Conservation (phyloP, 2,329 filamentous ascomycete species). For the Ustulina deusta region DNA sequence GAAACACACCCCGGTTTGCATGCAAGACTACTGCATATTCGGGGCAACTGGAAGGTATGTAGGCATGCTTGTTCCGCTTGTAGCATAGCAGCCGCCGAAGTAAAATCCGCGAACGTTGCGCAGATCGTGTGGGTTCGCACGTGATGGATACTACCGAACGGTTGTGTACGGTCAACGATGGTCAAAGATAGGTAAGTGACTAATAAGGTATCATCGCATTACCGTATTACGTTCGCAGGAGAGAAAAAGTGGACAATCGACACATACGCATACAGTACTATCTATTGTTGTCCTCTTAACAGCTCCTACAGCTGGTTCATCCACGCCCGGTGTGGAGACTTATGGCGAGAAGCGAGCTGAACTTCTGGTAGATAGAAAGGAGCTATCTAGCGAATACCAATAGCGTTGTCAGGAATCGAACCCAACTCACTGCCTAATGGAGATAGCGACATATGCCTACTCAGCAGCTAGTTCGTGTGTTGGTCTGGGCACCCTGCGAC, state of each 20-base stretch:
- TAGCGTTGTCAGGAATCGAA: too few relatives aligned
- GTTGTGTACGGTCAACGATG: too few relatives aligned
- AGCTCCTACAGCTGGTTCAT: background rate
- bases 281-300: too few relatives aligned
- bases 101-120: constrained; percentile 1
- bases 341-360: constrained; percentile 11
- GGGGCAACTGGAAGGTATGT: background rate
- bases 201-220: constrained; percentile 18
- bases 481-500: background rate
- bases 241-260: too few relatives aligned
- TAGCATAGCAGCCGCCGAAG: constrained; percentile 1
- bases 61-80: constrained; percentile 1
- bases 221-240: constrained; percentile 27
- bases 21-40: constrained; percentile 12
- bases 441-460: too few relatives aligned
- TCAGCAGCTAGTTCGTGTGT: background rate
- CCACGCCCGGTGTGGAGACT: constrained; percentile 14
- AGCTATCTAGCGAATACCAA: too few relatives aligned
- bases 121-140: background rate
- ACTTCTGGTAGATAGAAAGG: background rate
- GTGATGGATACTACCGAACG: constrained; percentile 23
- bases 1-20: background rate
- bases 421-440: too few relatives aligned
- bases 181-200: background rate
- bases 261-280: too few relatives aligned